Percentiles rank a stretch among this genome's conserved stretches.
Conservation (phyloP, 2,329 filamentous ascomycete species). For the Dothistroma pini region DNA sequence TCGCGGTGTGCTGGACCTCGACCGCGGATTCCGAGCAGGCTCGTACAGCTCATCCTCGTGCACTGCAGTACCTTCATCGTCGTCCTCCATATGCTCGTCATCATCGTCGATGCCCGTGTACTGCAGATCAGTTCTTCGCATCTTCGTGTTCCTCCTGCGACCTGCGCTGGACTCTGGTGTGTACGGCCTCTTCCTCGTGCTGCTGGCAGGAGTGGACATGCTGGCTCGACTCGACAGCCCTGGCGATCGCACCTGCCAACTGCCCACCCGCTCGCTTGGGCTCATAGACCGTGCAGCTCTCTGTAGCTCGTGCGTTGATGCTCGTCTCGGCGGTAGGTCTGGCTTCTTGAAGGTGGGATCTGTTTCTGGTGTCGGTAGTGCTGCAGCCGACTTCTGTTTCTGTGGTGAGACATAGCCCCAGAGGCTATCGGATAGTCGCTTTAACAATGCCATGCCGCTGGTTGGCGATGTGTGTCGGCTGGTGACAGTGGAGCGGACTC, state of each 20-base stretch:
- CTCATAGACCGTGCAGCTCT: conserved; percentile 33
- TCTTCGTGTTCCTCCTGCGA: conserved; percentile 18
- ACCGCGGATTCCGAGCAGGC: background rate
- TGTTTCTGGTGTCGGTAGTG: conserved; percentile 12
- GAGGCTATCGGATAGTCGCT: conserved; percentile 37
- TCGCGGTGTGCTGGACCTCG: conserved; percentile 10
- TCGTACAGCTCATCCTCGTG: conserved; percentile 4
- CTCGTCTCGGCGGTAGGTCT: conserved; percentile 3
- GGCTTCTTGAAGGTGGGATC: conserved; percentile 35
- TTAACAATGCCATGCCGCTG: conserved; percentile 23
- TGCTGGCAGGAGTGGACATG: conserved; percentile 15
- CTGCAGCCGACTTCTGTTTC: conserved; percentile 34
- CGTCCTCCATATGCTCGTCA: conserved; percentile 7
- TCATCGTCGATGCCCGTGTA: conserved; percentile 10
- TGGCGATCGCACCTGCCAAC: conserved; percentile 21
- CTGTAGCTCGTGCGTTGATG: conserved; percentile 19
- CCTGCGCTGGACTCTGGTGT: conserved; percentile 15
- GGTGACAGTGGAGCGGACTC: background rate
- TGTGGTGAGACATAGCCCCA: conserved; percentile 44
- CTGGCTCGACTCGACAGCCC: conserved; percentile 8
- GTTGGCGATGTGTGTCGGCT: background rate
- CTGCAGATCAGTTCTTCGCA: conserved; percentile 19
- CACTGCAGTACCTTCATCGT: background rate
- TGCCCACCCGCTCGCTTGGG: conserved; percentile 29
- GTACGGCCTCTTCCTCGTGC: conserved; percentile 18